Evolutionary conservation across 148 eudicot species (phyloP), one percentile per base, ranked within the genome.

Genomic region (Chenopodium album): DNA sequence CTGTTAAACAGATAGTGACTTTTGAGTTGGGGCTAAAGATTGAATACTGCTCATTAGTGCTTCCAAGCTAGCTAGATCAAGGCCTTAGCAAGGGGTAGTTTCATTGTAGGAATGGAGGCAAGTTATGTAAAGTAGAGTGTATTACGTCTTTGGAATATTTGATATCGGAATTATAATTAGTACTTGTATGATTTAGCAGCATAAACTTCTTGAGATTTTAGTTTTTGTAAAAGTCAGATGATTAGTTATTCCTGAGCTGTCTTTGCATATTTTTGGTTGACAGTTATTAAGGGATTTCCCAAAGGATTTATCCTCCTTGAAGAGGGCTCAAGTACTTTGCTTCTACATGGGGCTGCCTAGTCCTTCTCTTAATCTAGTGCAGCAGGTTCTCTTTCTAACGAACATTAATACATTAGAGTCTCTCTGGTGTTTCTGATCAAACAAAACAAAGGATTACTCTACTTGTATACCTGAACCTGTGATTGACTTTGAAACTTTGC

Each of bases 321-420:
- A 91, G 87, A 89, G 97, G 87, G 95, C 92, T 86, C 99, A 96
- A 88, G 65, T 94, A 64, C 88, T 94, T 63, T 91, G 94, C 81
- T 96, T 96, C 84, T 96, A 94, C 86, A 91, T 92, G 95, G 99
- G 94, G 80, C 91, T 90, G 85, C 88, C 93, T 47, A 89, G 86
- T 81, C 87, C 86, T 20, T 94, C 85, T 31, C 86, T 96, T 82
- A 83, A 91, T 68, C 90, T 96, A 76, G 95, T 94, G 37, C 82
- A 96, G 80, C 93, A 94, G 99, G 99, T 96, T 81, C 48, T 47
- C 46, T 79, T 78, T 20, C 46, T 16, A 64, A 20, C 17, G 20
- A 37, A 7, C 23, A 37, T 13, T 46, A 64, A 16, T 10, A 50
- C 11, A 31, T 50, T 73, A 71, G 37, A 54, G 31, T 50, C 76